Conservation (phyloP, 805 yeast genomes). For the Cyberlindnera japonica region DNA sequence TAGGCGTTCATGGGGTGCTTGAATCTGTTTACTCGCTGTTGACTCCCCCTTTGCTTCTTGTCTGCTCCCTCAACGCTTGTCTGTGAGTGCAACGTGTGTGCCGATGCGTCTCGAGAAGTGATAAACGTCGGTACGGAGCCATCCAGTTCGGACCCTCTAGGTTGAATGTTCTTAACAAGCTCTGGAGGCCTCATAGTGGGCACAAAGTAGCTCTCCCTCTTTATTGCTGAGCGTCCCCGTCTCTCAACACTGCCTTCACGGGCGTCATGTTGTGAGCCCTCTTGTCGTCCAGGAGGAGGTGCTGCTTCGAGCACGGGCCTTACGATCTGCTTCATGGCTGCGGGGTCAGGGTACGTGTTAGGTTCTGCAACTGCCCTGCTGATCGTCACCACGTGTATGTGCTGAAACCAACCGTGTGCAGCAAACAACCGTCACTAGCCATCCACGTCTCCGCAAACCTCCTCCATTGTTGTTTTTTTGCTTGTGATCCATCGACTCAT, state of each 20-base stretch:
- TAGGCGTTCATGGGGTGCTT: constrained; percentile 24
- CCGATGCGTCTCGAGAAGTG: constrained; percentile 18
- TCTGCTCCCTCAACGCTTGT: neutral
- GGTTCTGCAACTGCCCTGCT: no score
- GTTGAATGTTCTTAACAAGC: constrained; percentile 19
- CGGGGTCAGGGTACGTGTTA: no score
- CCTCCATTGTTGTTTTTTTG: no score
- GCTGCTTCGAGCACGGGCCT: no score
- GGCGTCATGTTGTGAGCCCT: no score
- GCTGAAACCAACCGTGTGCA: no score
- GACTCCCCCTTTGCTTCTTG: neutral
- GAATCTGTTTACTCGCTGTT: constrained; percentile 9
- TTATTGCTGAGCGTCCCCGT: constrained; percentile 9
- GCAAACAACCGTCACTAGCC: no score
- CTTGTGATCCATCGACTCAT: no score
- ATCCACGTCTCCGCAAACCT: no score
- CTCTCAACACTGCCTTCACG: neutral
- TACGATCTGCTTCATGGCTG: no score
- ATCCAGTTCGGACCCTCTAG: neutral
- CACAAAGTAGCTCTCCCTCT: constrained; percentile 1
- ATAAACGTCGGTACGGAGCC: constrained; percentile 3
- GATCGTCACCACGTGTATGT: no score
- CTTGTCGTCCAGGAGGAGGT: no score
- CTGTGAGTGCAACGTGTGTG: constrained; percentile 6
- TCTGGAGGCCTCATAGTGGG: constrained; percentile 13